Evolutionary conservation across 2,329 filamentous ascomycete species (phyloP).

Genomic region (Raffaelea ambrosiae): DNA sequence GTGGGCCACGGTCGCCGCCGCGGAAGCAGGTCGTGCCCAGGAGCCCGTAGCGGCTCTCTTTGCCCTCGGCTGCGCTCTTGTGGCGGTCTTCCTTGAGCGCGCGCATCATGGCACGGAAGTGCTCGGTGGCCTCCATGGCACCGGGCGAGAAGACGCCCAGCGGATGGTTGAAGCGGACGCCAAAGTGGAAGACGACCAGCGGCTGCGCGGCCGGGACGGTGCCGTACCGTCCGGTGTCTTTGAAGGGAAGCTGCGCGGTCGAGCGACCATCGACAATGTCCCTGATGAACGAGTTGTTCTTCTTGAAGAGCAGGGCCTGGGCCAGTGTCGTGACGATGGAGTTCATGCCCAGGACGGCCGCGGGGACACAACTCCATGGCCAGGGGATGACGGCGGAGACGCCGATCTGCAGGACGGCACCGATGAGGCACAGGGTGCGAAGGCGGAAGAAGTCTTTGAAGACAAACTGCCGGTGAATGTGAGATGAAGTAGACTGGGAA

Average conservation of each 20-base stretch:
- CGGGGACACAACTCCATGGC: constrained; percentile 26
- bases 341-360: constrained; percentile 20
- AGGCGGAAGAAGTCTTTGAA: constrained; percentile 27
- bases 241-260: constrained; percentile 23
- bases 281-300: constrained; percentile 14
- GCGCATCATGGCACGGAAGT: constrained; percentile 31
- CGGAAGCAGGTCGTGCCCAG: constrained; percentile 34
- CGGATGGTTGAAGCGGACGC: constrained; percentile 37
- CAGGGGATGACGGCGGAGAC: constrained; percentile 24
- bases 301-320: constrained; percentile 13
- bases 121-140: constrained; percentile 25
- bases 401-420: constrained; percentile 24
- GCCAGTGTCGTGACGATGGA: constrained; percentile 21
- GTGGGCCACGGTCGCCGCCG: constrained; percentile 12
- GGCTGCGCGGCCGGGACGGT: neutral
- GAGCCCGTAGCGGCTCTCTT: constrained; percentile 31
- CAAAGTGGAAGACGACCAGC: constrained; percentile 32
- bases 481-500: neutral
- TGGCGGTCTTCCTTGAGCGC: constrained; percentile 16
- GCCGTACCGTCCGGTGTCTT: neutral
- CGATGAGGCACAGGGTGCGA: constrained; percentile 22
- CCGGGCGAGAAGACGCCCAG: constrained; percentile 39
- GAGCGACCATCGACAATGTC: constrained; percentile 23
- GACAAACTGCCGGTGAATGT: constrained; percentile 9
- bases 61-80: constrained; percentile 15